phyloP scores from a whole-genome alignment of 1,284 basidiomycete species.

The Quambalaria eucalypti region DNA sequence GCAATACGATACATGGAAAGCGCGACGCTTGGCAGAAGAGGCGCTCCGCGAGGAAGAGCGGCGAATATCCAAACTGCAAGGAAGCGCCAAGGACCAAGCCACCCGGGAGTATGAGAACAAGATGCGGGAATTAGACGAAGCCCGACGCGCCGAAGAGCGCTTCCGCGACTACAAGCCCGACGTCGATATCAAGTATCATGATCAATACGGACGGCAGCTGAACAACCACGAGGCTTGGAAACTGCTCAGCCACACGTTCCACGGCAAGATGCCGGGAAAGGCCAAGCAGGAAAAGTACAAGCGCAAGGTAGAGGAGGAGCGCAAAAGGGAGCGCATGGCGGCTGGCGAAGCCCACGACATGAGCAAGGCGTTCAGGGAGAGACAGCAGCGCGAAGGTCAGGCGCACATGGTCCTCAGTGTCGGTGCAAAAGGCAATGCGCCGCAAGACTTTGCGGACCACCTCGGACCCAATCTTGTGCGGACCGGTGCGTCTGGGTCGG shows the following conservation, averaged over 20 bases:
- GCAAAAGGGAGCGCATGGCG: constrained; percentile 37
- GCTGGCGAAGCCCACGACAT: constrained; percentile 44
- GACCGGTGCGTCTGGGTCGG: background rate
- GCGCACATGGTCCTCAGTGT: constrained; percentile 46
- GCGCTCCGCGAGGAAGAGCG: constrained; percentile 72
- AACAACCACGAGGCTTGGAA: constrained; percentile 70
- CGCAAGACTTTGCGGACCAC: constrained; percentile 32
- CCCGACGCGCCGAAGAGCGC: constrained; percentile 67
- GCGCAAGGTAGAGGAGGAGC: constrained; percentile 39
- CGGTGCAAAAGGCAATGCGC: constrained; percentile 32
- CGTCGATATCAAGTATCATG: constrained; percentile 89
- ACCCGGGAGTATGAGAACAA: constrained; percentile 91
- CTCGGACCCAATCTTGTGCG: constrained; percentile 14
- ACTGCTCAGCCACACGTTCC: constrained; percentile 43
- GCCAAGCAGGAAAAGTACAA: constrained; percentile 40
- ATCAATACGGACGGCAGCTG: constrained; percentile 73
- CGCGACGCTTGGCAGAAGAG: constrained; percentile 66
- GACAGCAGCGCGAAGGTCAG: constrained; percentile 39
- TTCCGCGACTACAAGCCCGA: constrained; percentile 95
- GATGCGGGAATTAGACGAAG: constrained; percentile 79
- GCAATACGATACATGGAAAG: constrained; percentile 81
- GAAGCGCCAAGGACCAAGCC: constrained; percentile 67
- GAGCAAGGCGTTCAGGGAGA: constrained; percentile 34
- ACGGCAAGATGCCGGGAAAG: constrained; percentile 40
- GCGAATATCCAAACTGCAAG: constrained; percentile 46